A percentile compares a stretch with the other conserved stretches of the same genome.
These are phyloP conservation scores for Gossypium sturtianum DNA, from an alignment of 345 rosid species.

Conservation along the genomic window DNA sequence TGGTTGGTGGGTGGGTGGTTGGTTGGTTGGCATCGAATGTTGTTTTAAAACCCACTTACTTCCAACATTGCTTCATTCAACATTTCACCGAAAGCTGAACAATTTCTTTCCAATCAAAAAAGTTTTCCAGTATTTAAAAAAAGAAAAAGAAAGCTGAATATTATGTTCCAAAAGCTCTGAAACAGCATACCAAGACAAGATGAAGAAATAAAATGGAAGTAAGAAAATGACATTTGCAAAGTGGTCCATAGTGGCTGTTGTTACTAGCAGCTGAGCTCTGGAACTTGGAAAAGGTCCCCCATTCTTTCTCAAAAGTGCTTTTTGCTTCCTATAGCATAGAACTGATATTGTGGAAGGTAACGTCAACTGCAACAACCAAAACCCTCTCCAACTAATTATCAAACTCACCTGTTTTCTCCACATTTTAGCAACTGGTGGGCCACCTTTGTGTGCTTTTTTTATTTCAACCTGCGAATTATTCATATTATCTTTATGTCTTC, in stretches of 20 bases:
- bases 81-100: slow-evolving; percentile 8
- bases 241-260: slow-evolving; percentile 1
- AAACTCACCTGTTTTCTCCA: not conserved
- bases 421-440: not conserved
- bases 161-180: not conserved
- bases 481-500: not conserved
- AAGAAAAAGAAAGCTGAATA: not conserved
- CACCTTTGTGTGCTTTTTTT: not conserved
- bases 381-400: not conserved
- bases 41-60: not conserved
- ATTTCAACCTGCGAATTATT: not conserved
- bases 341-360: not conserved
- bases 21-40: not conserved
- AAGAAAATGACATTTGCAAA: not conserved
- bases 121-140: not conserved
- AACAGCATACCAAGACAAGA: not conserved
- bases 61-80: not conserved
- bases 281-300: not conserved
- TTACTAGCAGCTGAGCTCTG: not conserved
- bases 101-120: not conserved
- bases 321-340: not conserved
- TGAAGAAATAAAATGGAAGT: not conserved
- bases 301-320: not conserved
- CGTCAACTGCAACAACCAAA: not conserved
- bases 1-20: not conserved